A percentile compares a stretch with the other conserved stretches of the same genome.
These are phyloP conservation scores for Nannochloris sp. DNA, from an alignment of 139 green algal species.

Conservation along the genomic window DNA sequence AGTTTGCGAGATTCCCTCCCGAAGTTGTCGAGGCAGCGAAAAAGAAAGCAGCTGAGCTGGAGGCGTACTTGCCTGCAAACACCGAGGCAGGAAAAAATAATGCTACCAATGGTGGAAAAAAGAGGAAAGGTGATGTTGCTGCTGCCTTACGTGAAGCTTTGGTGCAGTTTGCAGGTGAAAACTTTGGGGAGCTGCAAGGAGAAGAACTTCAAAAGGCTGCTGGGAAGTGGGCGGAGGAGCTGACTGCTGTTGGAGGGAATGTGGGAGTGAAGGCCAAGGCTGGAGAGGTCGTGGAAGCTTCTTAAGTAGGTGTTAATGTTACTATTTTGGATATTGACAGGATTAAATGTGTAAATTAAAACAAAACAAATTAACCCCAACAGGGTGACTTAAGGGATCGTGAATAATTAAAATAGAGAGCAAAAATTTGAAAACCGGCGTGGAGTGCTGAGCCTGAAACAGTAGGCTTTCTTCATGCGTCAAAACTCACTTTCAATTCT, in stretches of 20 bases:
- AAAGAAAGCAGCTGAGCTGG: constrained; percentile 65
- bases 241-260: too few species aligned
- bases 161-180: background rate
- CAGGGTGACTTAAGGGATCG: too few species aligned
- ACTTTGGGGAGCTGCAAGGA: background rate
- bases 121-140: background rate
- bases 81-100: background rate
- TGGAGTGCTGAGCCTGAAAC: too few species aligned
- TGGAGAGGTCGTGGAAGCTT: too few species aligned
- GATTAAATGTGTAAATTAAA: too few species aligned
- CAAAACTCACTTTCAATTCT: too few species aligned
- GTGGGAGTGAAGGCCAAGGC: too few species aligned
- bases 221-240: background rate
- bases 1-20: constrained; percentile 81
- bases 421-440: too few species aligned
- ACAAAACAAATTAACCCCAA: too few species aligned
- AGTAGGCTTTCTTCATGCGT: too few species aligned
- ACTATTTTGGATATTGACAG: background rate
- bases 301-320: background rate
- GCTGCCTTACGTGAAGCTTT: background rate
- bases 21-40: constrained; percentile 71
- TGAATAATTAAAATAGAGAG: too few species aligned
- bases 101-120: background rate
- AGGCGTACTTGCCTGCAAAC: background rate
- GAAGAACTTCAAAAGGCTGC: background rate